A percentile compares a stretch with the other conserved stretches of the same genome.
Evolutionary conservation across 1,284 basidiomycete genomes (phyloP).

Genomic region (Violaceomyces palustris): DNA sequence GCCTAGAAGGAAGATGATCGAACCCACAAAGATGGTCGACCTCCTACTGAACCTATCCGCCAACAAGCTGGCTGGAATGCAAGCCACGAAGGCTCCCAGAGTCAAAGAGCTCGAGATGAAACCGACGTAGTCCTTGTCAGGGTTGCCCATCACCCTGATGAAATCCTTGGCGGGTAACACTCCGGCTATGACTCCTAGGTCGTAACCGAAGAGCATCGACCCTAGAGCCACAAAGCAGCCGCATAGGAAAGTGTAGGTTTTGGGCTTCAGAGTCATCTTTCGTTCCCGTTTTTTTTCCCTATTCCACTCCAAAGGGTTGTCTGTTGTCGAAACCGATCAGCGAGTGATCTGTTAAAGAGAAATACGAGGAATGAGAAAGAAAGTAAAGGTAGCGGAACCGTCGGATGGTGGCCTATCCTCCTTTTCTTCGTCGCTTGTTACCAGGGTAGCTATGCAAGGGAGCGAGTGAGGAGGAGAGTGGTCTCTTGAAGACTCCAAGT

Average conservation of each 20-base stretch:
- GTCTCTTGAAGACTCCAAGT: too few relatives aligned
- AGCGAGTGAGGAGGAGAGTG: too few relatives aligned
- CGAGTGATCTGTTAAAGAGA: too few relatives aligned
- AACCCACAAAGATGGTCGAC: slow-evolving; percentile 53
- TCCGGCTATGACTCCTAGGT: slow-evolving; percentile 56
- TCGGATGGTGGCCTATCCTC: too few relatives aligned
- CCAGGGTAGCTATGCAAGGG: too few relatives aligned
- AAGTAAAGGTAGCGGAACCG: too few relatives aligned
- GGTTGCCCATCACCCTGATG: slow-evolving; percentile 38
- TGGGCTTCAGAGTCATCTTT: too few relatives aligned
- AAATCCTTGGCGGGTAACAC: slow-evolving; percentile 56
- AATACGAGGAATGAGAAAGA: too few relatives aligned
- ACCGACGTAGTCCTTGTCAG: slow-evolving; percentile 54
- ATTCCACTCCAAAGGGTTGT: too few relatives aligned
- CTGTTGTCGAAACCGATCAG: too few relatives aligned
- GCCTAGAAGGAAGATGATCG: slow-evolving; percentile 58
- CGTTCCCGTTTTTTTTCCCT: too few relatives aligned
- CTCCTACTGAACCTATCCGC: slow-evolving; percentile 52
- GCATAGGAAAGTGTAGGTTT: slow-evolving; percentile 63
- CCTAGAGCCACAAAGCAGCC: slow-evolving; percentile 60
- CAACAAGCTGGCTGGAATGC: slow-evolving; percentile 51
- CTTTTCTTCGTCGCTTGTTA: too few relatives aligned
- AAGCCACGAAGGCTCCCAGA: slow-evolving; percentile 48
- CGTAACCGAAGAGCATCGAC: slow-evolving; percentile 23
- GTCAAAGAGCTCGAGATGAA: slow-evolving; percentile 55